Evolutionary conservation across 441 rosid species (phyloP).

Genomic region (Raphanus hybrid): DNA sequence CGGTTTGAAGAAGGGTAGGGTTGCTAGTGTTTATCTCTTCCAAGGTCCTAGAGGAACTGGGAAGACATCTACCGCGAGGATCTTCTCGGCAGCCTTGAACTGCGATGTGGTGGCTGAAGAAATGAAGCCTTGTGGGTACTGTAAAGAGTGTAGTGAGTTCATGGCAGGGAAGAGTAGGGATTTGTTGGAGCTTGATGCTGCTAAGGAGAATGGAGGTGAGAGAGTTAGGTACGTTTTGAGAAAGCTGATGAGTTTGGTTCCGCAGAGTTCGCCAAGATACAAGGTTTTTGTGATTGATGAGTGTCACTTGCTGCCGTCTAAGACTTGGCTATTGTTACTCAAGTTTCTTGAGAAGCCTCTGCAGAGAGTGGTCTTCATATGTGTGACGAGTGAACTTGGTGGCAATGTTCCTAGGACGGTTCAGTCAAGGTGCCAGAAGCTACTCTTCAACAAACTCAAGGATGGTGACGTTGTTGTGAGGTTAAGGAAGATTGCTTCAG

Average conservation of each 20-base stretch:
- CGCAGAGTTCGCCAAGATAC: slow-evolving; percentile 54
- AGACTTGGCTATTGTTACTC: slow-evolving; percentile 84
- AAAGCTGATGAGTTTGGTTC: slow-evolving; percentile 55
- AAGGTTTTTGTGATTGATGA: slow-evolving; percentile 87
- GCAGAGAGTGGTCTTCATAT: slow-evolving; percentile 70
- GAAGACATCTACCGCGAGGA: slow-evolving; percentile 85
- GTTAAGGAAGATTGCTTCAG: slow-evolving; percentile 64
- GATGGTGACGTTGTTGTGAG: slow-evolving; percentile 73
- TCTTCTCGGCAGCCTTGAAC: slow-evolving; percentile 83
- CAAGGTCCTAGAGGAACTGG: slow-evolving; percentile 99
- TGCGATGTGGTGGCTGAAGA: slow-evolving; percentile 57
- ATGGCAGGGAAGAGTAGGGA: slow-evolving; percentile 66
- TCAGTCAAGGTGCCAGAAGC: slow-evolving; percentile 88
- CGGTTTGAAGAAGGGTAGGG: slow-evolving; percentile 69
- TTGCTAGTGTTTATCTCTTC: slow-evolving; percentile 89
- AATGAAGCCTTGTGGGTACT: slow-evolving; percentile 81
- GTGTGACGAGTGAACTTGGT: slow-evolving; percentile 81
- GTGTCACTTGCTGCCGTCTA: slow-evolving; percentile 87
- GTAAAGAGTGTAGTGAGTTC: slow-evolving; percentile 74
- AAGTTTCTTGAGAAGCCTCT: slow-evolving; percentile 91
- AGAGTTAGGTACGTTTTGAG: slow-evolving; percentile 60
- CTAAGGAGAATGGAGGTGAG: slow-evolving; percentile 69
- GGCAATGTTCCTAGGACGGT: slow-evolving; percentile 89
- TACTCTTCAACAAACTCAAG: slow-evolving; percentile 82
- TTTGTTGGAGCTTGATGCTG: slow-evolving; percentile 79